Percentiles rank a stretch among this genome's conserved stretches.
These are phyloP conservation scores for Hymenoscyphus repandus DNA, from an alignment of 2,329 filamentous ascomycete genomes.

Conservation along the genomic window DNA sequence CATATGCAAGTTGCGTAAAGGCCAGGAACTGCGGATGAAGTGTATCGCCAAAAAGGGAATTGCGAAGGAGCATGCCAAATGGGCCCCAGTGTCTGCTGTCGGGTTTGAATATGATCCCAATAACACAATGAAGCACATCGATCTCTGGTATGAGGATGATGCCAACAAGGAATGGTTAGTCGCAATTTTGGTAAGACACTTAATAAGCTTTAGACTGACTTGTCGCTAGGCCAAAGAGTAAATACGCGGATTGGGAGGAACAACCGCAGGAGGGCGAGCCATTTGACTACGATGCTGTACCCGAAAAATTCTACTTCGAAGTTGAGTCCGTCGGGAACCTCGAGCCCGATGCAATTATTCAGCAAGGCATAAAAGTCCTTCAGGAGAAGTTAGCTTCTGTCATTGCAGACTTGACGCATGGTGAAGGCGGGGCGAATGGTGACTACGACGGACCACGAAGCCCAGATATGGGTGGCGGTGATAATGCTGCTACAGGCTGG, in stretches of 20 bases:
- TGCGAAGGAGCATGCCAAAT: constrained; percentile 97
- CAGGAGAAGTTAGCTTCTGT: constrained; percentile 86
- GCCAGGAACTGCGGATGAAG: constrained; percentile 82
- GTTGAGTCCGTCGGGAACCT: constrained; percentile 85
- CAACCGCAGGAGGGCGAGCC: constrained; percentile 74
- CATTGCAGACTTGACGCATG: constrained; percentile 59
- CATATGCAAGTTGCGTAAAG: constrained; percentile 84
- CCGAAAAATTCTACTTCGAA: constrained; percentile 85
- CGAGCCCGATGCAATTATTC: constrained; percentile 83
- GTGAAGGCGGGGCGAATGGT: constrained; percentile 49
- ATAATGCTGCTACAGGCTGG: constrained; percentile 54
- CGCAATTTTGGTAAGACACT: background rate
- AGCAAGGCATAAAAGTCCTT: constrained; percentile 80
- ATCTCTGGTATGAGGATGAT: constrained; percentile 92
- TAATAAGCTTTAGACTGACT: constrained; percentile 2
- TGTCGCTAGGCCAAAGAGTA: constrained; percentile 65
- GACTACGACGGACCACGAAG: constrained; percentile 56
- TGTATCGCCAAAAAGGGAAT: constrained; percentile 98
- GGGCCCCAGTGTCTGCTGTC: constrained; percentile 87
- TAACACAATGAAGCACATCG: constrained; percentile 88
- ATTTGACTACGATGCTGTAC: constrained; percentile 87
- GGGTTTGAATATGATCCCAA: constrained; percentile 98
- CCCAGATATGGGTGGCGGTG: constrained; percentile 49
- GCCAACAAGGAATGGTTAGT: constrained; percentile 77
- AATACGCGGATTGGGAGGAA: constrained; percentile 76